Evolutionary conservation across 306 rosid genomes (phyloP).

Genomic region (Styphnolobium japonicum): DNA sequence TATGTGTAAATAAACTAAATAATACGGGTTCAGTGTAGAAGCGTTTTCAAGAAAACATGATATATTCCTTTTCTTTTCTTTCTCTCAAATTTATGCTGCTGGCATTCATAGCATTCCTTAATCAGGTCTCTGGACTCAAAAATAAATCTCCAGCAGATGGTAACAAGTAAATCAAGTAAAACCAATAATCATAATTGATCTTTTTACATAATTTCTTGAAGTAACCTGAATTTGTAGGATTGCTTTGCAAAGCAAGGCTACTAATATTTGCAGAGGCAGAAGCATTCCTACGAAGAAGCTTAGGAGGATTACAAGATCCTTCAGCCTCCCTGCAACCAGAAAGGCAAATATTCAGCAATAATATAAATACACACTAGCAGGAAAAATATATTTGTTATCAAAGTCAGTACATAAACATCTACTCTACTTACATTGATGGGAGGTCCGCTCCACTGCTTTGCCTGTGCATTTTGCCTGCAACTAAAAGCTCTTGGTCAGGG

Average conservation of each 20-base stretch:
- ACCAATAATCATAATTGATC: background rate
- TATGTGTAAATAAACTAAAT: constrained; percentile 3
- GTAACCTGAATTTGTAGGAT: constrained; percentile 56
- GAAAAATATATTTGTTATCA: background rate
- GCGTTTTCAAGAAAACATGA: background rate
- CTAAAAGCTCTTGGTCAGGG: constrained; percentile 30
- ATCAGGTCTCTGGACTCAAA: background rate
- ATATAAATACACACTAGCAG: background rate
- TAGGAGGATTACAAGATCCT: constrained; percentile 43
- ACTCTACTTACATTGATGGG: constrained; percentile 45
- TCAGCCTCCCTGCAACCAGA: constrained; percentile 48
- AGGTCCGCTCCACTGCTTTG: constrained; percentile 70
- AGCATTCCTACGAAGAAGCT: constrained; percentile 72
- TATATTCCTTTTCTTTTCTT: background rate
- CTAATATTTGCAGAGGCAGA: constrained; percentile 81
- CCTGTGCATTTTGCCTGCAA: constrained; percentile 53
- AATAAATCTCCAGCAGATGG: background rate
- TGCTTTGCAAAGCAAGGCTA: constrained; percentile 48
- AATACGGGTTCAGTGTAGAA: background rate
- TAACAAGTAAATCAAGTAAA: constrained; percentile 17
- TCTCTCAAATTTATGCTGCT: background rate
- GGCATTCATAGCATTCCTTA: background rate
- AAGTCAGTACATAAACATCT: background rate
- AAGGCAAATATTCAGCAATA: background rate
- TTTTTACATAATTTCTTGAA: constrained; percentile 6